Evolutionary conservation across 148 eudicot species (phyloP), one percentile per base, ranked within the genome.

Genomic region (Agrostemma githago): DNA sequence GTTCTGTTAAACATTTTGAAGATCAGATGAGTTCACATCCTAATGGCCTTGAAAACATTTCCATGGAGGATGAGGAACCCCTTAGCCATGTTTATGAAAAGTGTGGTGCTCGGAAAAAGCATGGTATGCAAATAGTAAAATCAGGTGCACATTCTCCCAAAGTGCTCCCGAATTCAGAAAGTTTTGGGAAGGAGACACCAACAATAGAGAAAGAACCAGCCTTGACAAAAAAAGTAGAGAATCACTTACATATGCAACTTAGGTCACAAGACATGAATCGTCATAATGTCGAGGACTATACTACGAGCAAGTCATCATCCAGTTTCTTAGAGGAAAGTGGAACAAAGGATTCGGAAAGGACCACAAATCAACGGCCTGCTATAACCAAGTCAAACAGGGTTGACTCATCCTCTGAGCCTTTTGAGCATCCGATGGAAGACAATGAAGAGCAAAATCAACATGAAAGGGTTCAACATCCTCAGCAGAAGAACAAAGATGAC

Each of bases 41-140:
- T 66, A 41, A 15, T 61, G 7, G 20, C 71, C 54, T 74, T 5
- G 64, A 53, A 74, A 21, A 16, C 16, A 63, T 65, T 12, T 65
- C 37, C 67, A 21, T 53, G 62, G 77, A 64, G 0, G 77, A 74
- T 37, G 77, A 74, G 16, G 70, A 74, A 12, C 69, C 77, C 60
- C 70, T 74, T 74, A 41, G 26, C 2, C 39, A 53, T 62, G 60
- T 74, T 15, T 40, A 48, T 17, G 60, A 73, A 48, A 74, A 74
- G 26, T 51, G 77, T 65, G 70, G 70, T 39, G 51, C 66, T 59
- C 44, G 43, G 57, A 74, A 66, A 74, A 66, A 66, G 62, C 71
- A 74, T 6, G 64, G 9, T 5, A 60, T 17, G 71, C 53, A 54
- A 48, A 59, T 19, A 20, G 3, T 2, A 5, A 61, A 48, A 42